Evolutionary conservation across 148 eudicot species (phyloP).

Genomic region (Polygonum aviculare): DNA sequence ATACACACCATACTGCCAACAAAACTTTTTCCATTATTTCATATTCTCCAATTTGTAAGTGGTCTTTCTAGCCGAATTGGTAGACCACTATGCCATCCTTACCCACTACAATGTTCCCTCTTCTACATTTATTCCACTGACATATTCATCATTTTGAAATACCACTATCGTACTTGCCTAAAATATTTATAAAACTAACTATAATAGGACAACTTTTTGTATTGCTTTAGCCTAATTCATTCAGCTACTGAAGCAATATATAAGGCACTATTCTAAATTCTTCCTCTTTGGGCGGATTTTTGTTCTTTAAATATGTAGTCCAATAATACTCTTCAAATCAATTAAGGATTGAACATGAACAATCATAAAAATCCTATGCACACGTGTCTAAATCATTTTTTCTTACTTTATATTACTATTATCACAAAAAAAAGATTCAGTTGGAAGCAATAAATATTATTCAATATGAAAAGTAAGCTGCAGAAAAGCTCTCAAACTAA

Average conservation of each 20-base stretch:
- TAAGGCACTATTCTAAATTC: background rate
- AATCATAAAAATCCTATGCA: background rate
- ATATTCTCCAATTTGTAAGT: background rate
- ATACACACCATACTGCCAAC: constrained; percentile 8
- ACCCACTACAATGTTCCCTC: background rate
- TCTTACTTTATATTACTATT: background rate
- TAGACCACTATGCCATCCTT: background rate
- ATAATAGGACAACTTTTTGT: background rate
- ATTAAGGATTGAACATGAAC: background rate
- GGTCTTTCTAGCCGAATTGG: background rate
- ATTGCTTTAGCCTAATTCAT: background rate
- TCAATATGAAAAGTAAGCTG: background rate
- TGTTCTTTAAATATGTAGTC: background rate
- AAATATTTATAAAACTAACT: background rate
- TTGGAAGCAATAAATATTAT: background rate
- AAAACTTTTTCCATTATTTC: background rate
- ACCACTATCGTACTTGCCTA: background rate
- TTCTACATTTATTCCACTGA: background rate
- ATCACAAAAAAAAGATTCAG: background rate
- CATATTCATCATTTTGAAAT: background rate
- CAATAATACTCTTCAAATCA: background rate
- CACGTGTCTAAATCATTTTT: background rate
- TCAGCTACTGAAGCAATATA: background rate
- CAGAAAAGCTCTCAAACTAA: background rate
- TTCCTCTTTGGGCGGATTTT: background rate